Evolutionary conservation across 345 rosid species (phyloP).

Genomic region (Gossypium arboreum): DNA sequence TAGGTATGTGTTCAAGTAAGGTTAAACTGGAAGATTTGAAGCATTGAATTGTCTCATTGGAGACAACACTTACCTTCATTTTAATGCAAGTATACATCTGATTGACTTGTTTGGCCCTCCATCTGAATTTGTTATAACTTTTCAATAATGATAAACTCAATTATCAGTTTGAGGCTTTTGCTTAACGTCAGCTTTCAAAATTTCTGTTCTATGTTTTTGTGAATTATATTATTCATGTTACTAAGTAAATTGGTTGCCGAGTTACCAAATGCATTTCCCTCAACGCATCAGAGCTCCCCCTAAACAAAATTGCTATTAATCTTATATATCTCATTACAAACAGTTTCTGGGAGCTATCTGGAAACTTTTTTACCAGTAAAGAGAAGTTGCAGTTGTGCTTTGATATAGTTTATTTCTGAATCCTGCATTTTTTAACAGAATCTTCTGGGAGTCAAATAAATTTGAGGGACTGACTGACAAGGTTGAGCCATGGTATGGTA

Average conservation of each 20-base stretch:
- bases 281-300: neutral
- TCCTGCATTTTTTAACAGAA: no score
- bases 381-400: neutral
- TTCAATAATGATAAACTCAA: neutral
- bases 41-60: neutral
- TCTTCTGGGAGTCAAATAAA: constrained; percentile 81
- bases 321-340: neutral
- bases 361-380: neutral
- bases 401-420: constrained; percentile 10
- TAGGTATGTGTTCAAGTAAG: constrained; percentile 2
- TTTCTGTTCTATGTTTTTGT: neutral
- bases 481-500: constrained; percentile 92
- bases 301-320: neutral
- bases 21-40: neutral
- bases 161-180: neutral
- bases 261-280: neutral
- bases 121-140: neutral
- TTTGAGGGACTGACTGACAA: constrained; percentile 75
- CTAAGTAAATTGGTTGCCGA: neutral
- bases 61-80: neutral
- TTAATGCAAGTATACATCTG: neutral
- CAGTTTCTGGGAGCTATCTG: neutral
- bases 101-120: no score
- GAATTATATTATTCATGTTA: neutral
- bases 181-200: neutral